phyloP scores from a whole-genome alignment of 345 rosid genomes.

The Citrus inodora region DNA sequence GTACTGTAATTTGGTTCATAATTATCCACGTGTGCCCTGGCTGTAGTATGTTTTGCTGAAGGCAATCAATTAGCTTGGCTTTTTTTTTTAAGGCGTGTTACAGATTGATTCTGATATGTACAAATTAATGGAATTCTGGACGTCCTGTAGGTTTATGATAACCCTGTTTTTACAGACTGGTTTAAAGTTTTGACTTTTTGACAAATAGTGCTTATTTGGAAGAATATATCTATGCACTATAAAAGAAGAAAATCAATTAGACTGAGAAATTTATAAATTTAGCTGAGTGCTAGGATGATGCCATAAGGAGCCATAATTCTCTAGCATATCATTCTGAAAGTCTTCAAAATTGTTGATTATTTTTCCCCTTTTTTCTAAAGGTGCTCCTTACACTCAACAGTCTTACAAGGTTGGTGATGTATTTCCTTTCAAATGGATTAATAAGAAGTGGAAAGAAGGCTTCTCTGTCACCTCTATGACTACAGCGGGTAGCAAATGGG shows the following conservation, averaged over 20 bases:
- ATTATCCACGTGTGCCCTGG: neutral
- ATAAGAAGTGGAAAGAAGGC: slow-evolving; percentile 60
- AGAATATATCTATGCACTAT: neutral
- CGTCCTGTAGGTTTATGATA: neutral
- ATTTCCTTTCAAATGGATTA: slow-evolving; percentile 56
- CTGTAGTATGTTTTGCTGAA: neutral
- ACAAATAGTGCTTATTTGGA: neutral
- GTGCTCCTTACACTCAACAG: slow-evolving; percentile 43
- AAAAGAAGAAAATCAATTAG: neutral
- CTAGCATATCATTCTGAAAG: neutral
- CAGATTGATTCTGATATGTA: neutral
- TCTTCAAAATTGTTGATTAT: neutral
- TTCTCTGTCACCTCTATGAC: slow-evolving; percentile 56
- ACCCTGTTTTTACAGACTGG: neutral
- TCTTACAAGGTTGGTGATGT: slow-evolving; percentile 53
- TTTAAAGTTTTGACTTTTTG: neutral
- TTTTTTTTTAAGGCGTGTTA: no score
- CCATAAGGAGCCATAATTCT: neutral
- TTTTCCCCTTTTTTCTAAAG: slow-evolving; percentile 19
- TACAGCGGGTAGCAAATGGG: slow-evolving; percentile 54
- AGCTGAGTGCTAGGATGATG: neutral
- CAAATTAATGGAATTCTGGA: neutral
- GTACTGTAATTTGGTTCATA: neutral
- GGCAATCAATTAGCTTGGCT: neutral
- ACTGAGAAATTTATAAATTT: neutral